Evolutionary conservation across 768 basidiomycete genomes (phyloP), one percentile per base, ranked within the genome.

Genomic region (Suillus lakei): DNA sequence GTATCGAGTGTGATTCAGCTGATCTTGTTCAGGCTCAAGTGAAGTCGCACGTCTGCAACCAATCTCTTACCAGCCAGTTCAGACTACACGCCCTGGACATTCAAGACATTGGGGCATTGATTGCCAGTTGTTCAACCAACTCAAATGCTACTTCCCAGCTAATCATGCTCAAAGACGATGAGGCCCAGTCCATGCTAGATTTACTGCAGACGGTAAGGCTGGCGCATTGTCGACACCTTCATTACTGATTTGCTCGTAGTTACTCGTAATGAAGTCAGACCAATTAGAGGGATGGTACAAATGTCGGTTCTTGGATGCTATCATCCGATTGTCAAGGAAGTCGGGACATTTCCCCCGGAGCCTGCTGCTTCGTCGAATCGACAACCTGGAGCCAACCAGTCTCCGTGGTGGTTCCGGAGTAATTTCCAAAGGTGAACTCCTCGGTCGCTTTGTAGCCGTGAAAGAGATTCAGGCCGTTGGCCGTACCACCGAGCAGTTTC

Each of bases 371-470:
- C 61, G 41, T 1, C 68, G 67, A 6, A 70, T 68, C 6, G 68
- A 69, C 6, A 56, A 68, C 39, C 51, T 66, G 7, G 23, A 30
- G 26, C 46, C 53, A 21, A 71, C 73, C 2, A 55, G 64, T 7
- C 66, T 70, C 12, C 66, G 66, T 36, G 78, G 78, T 41, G 74
- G 73, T 3, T 81, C 75, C 64, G 78, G 78, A 43, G 70, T 74
- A 55, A 74, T 79, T 60, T 78, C 70, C 59, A 70, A 72, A 34
- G 78, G 78, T 16, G 62, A 48, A 32, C 65, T 73, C 26, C 71
- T 63, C 3, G 74, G 69, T 23, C 75, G 67, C 60, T 60, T 66
- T 26, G 76, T 80, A 15, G 78, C 76, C 4, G 59, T 80, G 59
- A 79, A 79, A 60, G 72, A 73, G 21, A 41, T 79, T 26, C 73